phyloP scores from a whole-genome alignment of 1,139 yeast species.

The Sugiyamaella sp. region DNA sequence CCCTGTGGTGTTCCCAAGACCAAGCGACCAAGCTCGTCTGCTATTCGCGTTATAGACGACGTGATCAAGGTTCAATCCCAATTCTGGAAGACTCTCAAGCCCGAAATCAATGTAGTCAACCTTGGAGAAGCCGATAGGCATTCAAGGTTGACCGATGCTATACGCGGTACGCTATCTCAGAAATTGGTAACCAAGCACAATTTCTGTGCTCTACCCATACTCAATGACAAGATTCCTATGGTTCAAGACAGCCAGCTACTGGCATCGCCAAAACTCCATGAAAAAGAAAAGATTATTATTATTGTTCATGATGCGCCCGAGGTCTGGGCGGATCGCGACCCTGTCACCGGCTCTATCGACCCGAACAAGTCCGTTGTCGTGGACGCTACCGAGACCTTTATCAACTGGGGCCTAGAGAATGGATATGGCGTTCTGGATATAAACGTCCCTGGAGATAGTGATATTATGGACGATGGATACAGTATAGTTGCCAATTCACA shows the following conservation, averaged over 20 bases:
- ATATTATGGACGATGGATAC: slow-evolving; percentile 28
- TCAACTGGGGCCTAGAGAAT: slow-evolving; percentile 60
- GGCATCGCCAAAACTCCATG: slow-evolving; percentile 74
- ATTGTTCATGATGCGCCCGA: slow-evolving; percentile 92
- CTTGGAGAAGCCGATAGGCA: slow-evolving; percentile 24
- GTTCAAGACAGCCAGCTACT: slow-evolving; percentile 54
- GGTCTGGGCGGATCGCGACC: slow-evolving; percentile 86
- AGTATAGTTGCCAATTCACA: slow-evolving; percentile 49
- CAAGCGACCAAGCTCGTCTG: slow-evolving; percentile 64
- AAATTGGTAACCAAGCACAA: slow-evolving; percentile 8
- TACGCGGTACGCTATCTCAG: slow-evolving; percentile 16
- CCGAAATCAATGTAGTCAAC: slow-evolving; percentile 56
- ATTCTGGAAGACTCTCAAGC: slow-evolving; percentile 84
- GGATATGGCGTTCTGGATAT: slow-evolving; percentile 83
- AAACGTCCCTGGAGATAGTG: slow-evolving; percentile 59
- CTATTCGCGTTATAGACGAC: slow-evolving; percentile 83
- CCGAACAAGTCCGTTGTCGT: slow-evolving; percentile 69
- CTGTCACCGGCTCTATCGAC: slow-evolving; percentile 76
- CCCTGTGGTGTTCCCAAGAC: slow-evolving; percentile 80
- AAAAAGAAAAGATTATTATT: slow-evolving; percentile 63
- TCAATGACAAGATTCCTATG: slow-evolving; percentile 18
- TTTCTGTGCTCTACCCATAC: slow-evolving; percentile 18
- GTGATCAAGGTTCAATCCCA: slow-evolving; percentile 80
- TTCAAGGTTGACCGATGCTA: slow-evolving; percentile 19
- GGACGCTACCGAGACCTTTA: slow-evolving; percentile 57